phyloP scores from a whole-genome alignment of 805 yeast species.

The Candida orba region DNA sequence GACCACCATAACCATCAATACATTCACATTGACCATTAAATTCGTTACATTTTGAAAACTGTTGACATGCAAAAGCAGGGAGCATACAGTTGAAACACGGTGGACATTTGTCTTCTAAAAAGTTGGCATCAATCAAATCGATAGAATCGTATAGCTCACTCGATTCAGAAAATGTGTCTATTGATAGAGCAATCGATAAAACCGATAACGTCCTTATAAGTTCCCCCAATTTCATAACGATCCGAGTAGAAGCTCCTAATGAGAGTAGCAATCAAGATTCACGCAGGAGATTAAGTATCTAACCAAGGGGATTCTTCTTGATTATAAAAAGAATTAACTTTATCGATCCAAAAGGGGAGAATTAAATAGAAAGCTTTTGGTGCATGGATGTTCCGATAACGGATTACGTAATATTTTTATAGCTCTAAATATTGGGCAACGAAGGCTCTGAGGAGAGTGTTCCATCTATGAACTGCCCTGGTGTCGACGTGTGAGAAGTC shows the following conservation, averaged over 20 bases:
- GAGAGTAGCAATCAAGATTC: too few relatives aligned
- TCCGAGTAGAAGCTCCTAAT: too few relatives aligned
- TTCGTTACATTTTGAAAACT: constrained; percentile 81
- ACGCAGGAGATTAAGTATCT: too few relatives aligned
- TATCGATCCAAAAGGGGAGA: too few relatives aligned
- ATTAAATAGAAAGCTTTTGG: neutral
- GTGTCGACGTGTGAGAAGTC: constrained; percentile 35
- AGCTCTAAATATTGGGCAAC: constrained; percentile 25
- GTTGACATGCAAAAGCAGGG: constrained; percentile 85
- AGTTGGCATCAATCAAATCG: constrained; percentile 8
- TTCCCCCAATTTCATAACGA: too few relatives aligned
- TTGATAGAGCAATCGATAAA: neutral
- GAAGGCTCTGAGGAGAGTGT: constrained; percentile 34
- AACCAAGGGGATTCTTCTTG: too few relatives aligned
- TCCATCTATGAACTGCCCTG: constrained; percentile 39
- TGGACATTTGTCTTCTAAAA: constrained; percentile 46
- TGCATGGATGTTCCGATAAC: neutral
- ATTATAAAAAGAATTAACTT: too few relatives aligned
- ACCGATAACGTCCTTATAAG: too few relatives aligned
- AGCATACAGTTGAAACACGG: constrained; percentile 94
- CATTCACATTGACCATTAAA: constrained; percentile 91
- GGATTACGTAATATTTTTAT: neutral
- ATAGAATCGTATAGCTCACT: neutral
- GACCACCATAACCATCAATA: constrained; percentile 87
- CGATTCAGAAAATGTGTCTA: neutral